Percentiles rank a stretch among this genome's conserved stretches.
phyloP scores from a whole-genome alignment of 495 filamentous ascomycete species.

The Hypomontagnella submonticulosa region DNA sequence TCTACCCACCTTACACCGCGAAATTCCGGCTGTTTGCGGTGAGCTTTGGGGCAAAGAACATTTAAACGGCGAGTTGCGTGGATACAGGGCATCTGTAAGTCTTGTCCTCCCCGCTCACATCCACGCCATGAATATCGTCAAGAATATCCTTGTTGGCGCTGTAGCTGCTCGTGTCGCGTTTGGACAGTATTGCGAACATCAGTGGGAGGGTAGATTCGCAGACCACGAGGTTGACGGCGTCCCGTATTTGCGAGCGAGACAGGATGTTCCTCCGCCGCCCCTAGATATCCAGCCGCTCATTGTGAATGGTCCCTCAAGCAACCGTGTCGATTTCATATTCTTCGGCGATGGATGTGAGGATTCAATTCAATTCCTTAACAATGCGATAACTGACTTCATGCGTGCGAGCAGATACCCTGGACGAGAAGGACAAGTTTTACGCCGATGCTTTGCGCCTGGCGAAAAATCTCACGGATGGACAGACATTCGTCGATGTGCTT shows the following conservation, averaged over 20 bases:
- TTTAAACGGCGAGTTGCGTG: conserved; percentile 6
- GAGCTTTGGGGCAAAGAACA: neutral
- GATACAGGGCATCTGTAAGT: neutral
- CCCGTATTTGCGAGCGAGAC: conserved; percentile 28
- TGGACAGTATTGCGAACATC: conserved; percentile 43
- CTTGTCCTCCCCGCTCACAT: neutral
- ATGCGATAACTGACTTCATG: no score
- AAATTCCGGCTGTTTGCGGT: neutral
- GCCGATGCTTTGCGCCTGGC: conserved; percentile 42
- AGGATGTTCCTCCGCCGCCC: conserved; percentile 34
- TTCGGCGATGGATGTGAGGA: conserved; percentile 45
- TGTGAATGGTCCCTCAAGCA: conserved; percentile 41
- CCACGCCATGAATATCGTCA: conserved; percentile 22
- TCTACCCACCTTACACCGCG: conserved; percentile 1
- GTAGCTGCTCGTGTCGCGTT: conserved; percentile 5
- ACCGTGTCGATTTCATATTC: conserved; percentile 44
- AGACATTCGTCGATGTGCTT: conserved; percentile 42
- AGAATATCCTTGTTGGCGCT: conserved; percentile 24
- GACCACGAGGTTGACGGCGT: conserved; percentile 25
- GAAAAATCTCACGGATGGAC: conserved; percentile 40
- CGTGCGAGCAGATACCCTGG: conserved; percentile 43
- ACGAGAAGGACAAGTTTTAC: conserved; percentile 46
- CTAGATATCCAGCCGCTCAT: conserved; percentile 46
- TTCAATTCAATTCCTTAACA: neutral
- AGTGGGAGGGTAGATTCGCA: conserved; percentile 43